Evolutionary conservation across 305 asterid genomes (phyloP).

Genomic region (Fraxinus xanthoxyloides): DNA sequence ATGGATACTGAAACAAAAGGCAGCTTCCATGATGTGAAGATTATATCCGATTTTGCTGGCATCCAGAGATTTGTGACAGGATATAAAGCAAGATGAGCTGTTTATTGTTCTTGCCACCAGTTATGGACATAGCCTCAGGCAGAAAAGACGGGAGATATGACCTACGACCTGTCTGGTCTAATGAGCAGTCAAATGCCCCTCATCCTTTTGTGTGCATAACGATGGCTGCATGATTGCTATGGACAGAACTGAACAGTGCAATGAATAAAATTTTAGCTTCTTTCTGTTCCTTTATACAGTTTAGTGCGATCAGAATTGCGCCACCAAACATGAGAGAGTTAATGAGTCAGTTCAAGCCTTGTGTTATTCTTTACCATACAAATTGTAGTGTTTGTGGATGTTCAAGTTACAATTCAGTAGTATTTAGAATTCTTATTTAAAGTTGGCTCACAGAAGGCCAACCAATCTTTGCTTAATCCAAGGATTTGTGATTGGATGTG

Average conservation of each 20-base stretch:
- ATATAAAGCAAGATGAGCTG: slow-evolving; percentile 38
- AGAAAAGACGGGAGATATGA: not conserved
- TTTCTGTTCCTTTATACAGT: not conserved
- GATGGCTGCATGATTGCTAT: not conserved
- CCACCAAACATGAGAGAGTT: not conserved
- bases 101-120: not conserved
- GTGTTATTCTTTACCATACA: not conserved
- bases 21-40: slow-evolving; percentile 46
- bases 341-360: not conserved
- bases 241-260: not conserved
- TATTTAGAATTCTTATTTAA: not conserved
- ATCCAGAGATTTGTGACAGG: slow-evolving; percentile 75
- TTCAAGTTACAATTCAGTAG: not conserved
- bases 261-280: not conserved
- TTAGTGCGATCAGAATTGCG: not conserved
- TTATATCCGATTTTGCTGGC: slow-evolving; percentile 62
- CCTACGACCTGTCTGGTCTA: not conserved
- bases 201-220: not conserved
- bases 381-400: not conserved
- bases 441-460: not conserved
- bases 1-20: slow-evolving; percentile 45
- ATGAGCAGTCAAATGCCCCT: not conserved
- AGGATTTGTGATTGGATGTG: not conserved
- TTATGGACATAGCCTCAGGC: not conserved
- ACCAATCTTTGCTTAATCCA: not conserved